Percentiles rank a stretch among this genome's conserved stretches.
These are phyloP conservation scores for Scytalidium lignicola DNA, from an alignment of 2,329 filamentous ascomycete species.

Conservation along the genomic window DNA sequence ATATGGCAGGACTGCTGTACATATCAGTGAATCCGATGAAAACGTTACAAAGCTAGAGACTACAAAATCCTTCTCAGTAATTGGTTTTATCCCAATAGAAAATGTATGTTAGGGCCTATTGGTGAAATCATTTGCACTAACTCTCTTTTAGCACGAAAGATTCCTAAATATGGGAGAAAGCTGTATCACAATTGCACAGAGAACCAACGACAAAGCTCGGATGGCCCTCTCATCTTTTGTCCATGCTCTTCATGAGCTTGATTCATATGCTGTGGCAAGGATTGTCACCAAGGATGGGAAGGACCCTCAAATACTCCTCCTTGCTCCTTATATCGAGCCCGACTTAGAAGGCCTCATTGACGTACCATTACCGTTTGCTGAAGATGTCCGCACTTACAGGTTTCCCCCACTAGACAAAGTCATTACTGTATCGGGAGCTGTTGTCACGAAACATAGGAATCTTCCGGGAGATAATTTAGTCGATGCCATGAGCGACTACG, in stretches of 20 bases:
- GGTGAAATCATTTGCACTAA: not conserved
- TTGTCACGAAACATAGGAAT: slow-evolving; percentile 75
- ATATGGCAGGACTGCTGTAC: slow-evolving; percentile 87
- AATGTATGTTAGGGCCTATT: slow-evolving; percentile 46
- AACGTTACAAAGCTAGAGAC: slow-evolving; percentile 88
- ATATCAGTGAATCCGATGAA: slow-evolving; percentile 79
- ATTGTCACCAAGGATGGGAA: slow-evolving; percentile 81
- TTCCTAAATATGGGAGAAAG: slow-evolving; percentile 81
- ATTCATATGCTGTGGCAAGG: slow-evolving; percentile 80
- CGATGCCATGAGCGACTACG: slow-evolving; percentile 82
- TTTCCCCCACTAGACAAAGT: slow-evolving; percentile 89
- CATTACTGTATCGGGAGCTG: slow-evolving; percentile 78
- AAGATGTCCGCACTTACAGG: slow-evolving; percentile 84
- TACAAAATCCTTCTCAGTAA: slow-evolving; percentile 66
- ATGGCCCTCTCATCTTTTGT: slow-evolving; percentile 86
- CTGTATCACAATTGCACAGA: slow-evolving; percentile 71
- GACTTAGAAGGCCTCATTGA: slow-evolving; percentile 85
- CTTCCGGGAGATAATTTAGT: slow-evolving; percentile 71
- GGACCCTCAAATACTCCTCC: slow-evolving; percentile 68
- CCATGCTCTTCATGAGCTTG: slow-evolving; percentile 78
- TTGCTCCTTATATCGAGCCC: slow-evolving; percentile 74
- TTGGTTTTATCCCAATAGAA: slow-evolving; percentile 76
- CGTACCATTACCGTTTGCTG: slow-evolving; percentile 84
- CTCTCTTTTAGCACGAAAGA: slow-evolving; percentile 60
- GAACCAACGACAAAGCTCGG: slow-evolving; percentile 73